These are phyloP conservation scores for Cyclotella distinguenda DNA, from an alignment of 108 stramenopile species.

Conservation along the genomic window DNA sequence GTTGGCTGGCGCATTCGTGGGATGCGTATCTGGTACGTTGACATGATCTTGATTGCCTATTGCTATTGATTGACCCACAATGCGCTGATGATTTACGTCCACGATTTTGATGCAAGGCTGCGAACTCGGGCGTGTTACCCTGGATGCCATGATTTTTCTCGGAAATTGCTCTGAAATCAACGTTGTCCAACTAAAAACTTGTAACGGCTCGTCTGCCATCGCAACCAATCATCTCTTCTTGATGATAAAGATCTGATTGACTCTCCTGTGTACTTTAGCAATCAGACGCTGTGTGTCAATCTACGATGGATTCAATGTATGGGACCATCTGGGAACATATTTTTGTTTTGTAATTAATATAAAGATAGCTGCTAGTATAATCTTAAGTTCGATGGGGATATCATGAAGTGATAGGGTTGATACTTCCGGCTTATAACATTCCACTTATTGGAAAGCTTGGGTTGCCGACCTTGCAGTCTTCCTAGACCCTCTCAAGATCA, in stretches of 20 bases:
- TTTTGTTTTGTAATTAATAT: no score
- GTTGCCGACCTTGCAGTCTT: no score
- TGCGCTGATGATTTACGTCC: no score
- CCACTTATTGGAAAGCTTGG: no score
- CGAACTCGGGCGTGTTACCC: constrained; percentile 20
- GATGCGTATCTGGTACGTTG: constrained; percentile 17
- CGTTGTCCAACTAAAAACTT: neutral
- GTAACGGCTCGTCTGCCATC: neutral
- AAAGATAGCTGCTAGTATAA: no score
- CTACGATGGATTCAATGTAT: constrained; percentile 4
- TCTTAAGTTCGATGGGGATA: no score
- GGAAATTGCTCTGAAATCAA: neutral
- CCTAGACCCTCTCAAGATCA: no score
- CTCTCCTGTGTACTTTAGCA: neutral
- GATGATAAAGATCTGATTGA: neutral
- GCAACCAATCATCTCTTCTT: neutral
- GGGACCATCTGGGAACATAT: no score
- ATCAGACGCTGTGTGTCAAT: neutral
- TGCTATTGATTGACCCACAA: no score
- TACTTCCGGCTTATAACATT: no score
- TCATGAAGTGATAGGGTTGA: no score
- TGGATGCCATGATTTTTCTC: constrained; percentile 20
- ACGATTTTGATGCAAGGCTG: constrained; percentile 16
- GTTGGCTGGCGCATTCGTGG: constrained; percentile 22
- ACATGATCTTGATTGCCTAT: neutral